These are phyloP conservation scores for Casuarina equisetifolia DNA, from an alignment of 306 rosid species.

Conservation along the genomic window DNA sequence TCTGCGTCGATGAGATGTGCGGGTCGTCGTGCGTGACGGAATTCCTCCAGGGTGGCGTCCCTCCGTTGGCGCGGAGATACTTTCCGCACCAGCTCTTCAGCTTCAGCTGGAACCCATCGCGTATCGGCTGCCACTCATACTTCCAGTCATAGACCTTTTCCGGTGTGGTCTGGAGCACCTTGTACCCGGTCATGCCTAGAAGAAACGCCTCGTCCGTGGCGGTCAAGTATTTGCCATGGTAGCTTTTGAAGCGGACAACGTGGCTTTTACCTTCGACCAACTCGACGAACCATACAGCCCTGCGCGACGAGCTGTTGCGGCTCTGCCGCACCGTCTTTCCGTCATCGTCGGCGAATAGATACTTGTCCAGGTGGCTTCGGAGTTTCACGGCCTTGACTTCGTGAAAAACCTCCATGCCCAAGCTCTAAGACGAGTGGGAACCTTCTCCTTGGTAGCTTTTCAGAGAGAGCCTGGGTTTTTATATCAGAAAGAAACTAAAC, in stretches of 20 bases:
- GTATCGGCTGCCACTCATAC: slow-evolving; percentile 70
- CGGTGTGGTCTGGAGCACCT: slow-evolving; percentile 35
- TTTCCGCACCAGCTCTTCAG: slow-evolving; percentile 68
- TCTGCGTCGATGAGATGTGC: slow-evolving; percentile 38
- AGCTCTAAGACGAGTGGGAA: neutral
- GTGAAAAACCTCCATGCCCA: slow-evolving; percentile 59
- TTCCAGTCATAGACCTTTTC: slow-evolving; percentile 29
- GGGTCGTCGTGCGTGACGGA: slow-evolving; percentile 69
- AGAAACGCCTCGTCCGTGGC: slow-evolving; percentile 52
- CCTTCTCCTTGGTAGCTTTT: neutral
- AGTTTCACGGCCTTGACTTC: slow-evolving; percentile 55
- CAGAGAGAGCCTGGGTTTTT: neutral
- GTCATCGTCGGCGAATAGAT: slow-evolving; percentile 57
- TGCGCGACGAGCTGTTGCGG: slow-evolving; percentile 38
- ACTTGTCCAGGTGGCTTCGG: slow-evolving; percentile 73
- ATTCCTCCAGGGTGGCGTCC: slow-evolving; percentile 87
- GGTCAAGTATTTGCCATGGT: slow-evolving; percentile 57
- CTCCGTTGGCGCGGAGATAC: slow-evolving; percentile 74
- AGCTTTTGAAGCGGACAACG: slow-evolving; percentile 53
- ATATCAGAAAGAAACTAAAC: too few relatives aligned
- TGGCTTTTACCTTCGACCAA: slow-evolving; percentile 39
- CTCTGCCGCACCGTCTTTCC: slow-evolving; percentile 55
- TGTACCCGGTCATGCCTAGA: slow-evolving; percentile 64
- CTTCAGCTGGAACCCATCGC: slow-evolving; percentile 75
- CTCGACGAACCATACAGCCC: slow-evolving; percentile 68